Evolutionary conservation across 257 asterid species (phyloP), one percentile per base, ranked within the genome.

Genomic region (Plectranthus barbatus): DNA sequence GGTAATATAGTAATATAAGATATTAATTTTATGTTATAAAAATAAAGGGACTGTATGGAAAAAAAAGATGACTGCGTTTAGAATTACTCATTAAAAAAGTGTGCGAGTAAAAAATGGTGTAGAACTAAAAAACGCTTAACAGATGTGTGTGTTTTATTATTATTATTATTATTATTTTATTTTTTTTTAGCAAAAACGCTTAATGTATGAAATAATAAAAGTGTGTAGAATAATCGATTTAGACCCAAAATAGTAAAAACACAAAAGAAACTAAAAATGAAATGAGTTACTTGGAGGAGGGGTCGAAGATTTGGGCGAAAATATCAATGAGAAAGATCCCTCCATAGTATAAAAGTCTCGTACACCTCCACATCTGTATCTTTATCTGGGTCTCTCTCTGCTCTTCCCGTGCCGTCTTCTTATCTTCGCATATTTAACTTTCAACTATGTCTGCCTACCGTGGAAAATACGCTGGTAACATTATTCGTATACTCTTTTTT

Each of bases 391-490:
- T 1, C 7, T 36, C 21, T 18, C 6, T 56, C 39, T 31, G 5
- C 6, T 1, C 29, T 29, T 4, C 62, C n/a, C n/a, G n/a, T n/a
- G n/a, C 12, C 21, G 33, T 2, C 50, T 24, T 72, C 60, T 47
- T 69, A 15, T 7, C 59, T 50, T 0, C 4, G 19, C 19, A 9
- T 18, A 13, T 42, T 42, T 1, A 42, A 13, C 5, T 10, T 15
- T 42, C 14, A 52, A 67, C 21, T 73, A 91, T 91, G 96, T 77
- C 97, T 72, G 73, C 84, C 83, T 88, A 76, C 95, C 79, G 68
- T 55, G 96, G 97, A 49, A 84, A 91, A 67, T 91, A 87, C 77
- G 80, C 97, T 21, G 97, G 97, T 91, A 77, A 60, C 10, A 0
- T 6, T 48, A 51, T 24, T 7, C 1, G 7, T 5, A 12, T 13